A percentile compares a stretch with the other conserved stretches of the same genome.
Conservation (phyloP, 805 yeast genomes). For the Spathaspora sp. region DNA sequence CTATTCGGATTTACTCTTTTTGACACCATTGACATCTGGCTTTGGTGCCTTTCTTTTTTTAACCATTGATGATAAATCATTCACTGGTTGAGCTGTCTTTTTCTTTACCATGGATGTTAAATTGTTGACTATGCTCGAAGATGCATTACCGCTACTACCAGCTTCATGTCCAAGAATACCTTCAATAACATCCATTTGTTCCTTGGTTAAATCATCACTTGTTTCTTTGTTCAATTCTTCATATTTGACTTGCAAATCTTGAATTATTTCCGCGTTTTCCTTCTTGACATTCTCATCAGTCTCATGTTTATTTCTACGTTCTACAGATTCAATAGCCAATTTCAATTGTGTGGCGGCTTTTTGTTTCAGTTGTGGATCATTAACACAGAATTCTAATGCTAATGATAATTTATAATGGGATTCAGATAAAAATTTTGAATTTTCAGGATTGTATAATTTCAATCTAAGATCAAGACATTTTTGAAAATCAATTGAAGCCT, state of each 20-base stretch:
- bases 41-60: slow-evolving; percentile 45
- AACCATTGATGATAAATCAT: slow-evolving; percentile 62
- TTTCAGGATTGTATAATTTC: slow-evolving; percentile 44
- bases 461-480: slow-evolving; percentile 53
- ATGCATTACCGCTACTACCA: slow-evolving; percentile 2
- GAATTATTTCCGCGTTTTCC: slow-evolving; percentile 45
- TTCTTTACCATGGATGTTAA: slow-evolving; percentile 40
- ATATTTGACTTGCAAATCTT: slow-evolving; percentile 54
- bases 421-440: slow-evolving; percentile 64
- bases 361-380: slow-evolving; percentile 41
- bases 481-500: slow-evolving; percentile 68
- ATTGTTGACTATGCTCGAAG: slow-evolving; percentile 44
- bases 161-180: slow-evolving; percentile 53
- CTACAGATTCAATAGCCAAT: slow-evolving; percentile 46
- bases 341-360: slow-evolving; percentile 54
- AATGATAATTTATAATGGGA: slow-evolving; percentile 77
- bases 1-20: slow-evolving; percentile 2
- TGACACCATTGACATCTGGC: slow-evolving; percentile 4
- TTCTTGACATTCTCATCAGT: slow-evolving; percentile 36
- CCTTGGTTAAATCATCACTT: slow-evolving; percentile 43
- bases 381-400: slow-evolving; percentile 71
- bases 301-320: slow-evolving; percentile 38
- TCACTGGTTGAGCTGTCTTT: slow-evolving; percentile 40
- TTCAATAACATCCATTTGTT: slow-evolving; percentile 50
- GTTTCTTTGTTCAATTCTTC: slow-evolving; percentile 54